Percentiles rank a stretch among this genome's conserved stretches.
These are phyloP conservation scores for Bipolaris zeicola DNA, from an alignment of 2,329 filamentous ascomycete species.

Conservation along the genomic window DNA sequence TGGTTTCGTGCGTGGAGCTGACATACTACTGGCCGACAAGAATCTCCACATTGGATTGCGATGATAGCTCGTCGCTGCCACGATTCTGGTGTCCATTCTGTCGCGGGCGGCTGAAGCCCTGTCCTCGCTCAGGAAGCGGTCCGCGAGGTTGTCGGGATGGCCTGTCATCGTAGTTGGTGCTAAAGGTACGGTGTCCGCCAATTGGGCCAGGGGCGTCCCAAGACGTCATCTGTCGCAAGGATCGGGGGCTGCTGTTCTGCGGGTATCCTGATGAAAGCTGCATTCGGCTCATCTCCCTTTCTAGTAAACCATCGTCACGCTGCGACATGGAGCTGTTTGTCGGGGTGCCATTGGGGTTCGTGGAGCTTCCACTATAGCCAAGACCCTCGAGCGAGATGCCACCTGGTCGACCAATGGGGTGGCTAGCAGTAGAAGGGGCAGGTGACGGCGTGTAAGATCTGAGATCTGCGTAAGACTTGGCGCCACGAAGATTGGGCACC, in stretches of 20 bases:
- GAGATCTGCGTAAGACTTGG: conserved; percentile 95
- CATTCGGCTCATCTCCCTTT: conserved; percentile 67
- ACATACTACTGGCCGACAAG: conserved; percentile 62
- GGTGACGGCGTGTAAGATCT: conserved; percentile 95
- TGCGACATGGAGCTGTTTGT: conserved; percentile 58
- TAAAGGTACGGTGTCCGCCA: conserved; percentile 68
- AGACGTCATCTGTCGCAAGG: conserved; percentile 65
- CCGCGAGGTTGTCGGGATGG: conserved; percentile 67
- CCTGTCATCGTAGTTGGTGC: conserved; percentile 62
- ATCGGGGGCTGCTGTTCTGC: conserved; percentile 60
- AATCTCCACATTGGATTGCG: conserved; percentile 65
- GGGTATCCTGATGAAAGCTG: conserved; percentile 59
- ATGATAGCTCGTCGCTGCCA: conserved; percentile 67
- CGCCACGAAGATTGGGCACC: conserved; percentile 81
- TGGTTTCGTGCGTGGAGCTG: conserved; percentile 17
- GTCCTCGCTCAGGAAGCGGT: conserved; percentile 64
- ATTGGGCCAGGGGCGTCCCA: conserved; percentile 67
- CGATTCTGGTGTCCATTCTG: conserved; percentile 67
- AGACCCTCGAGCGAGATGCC: conserved; percentile 54
- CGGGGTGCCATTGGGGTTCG: conserved; percentile 70
- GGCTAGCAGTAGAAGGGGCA: conserved; percentile 86
- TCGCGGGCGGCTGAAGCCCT: conserved; percentile 61
- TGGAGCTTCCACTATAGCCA: conserved; percentile 62
- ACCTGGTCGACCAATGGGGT: conserved; percentile 70
- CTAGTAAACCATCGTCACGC: conserved; percentile 64